These are phyloP conservation scores for Fraxinus albicans DNA, from an alignment of 305 asterid genomes.

Conservation along the genomic window DNA sequence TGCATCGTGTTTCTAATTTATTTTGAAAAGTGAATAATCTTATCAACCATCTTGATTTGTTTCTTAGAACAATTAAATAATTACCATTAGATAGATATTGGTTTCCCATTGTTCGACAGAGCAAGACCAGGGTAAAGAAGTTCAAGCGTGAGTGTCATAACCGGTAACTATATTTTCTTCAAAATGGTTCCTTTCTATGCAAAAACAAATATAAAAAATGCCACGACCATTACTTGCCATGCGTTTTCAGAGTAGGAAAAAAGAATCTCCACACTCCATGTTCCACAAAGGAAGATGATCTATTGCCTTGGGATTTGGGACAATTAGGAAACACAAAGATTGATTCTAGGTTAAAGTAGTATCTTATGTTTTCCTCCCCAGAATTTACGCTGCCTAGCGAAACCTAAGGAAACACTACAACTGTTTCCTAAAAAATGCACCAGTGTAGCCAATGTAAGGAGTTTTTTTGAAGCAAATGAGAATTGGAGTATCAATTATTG, in stretches of 20 bases:
- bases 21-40: neutral
- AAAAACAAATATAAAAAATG: neutral
- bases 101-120: neutral
- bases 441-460: neutral
- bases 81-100: neutral
- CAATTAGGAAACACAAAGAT: neutral
- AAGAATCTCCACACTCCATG: neutral
- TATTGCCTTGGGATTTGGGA: neutral
- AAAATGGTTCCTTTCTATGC: neutral
- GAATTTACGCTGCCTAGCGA: neutral
- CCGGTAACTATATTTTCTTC: neutral
- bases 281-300: neutral
- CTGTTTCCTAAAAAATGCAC: conserved; percentile 4
- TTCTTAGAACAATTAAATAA: neutral
- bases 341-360: neutral
- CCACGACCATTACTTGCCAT: neutral
- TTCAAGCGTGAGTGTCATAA: neutral
- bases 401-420: neutral
- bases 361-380: neutral
- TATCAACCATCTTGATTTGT: neutral
- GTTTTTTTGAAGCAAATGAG: neutral
- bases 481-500: conserved; percentile 8
- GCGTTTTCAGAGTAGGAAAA: neutral
- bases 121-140: neutral
- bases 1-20: neutral